Evolutionary conservation across 192 early-diverging fungal species (phyloP).

Genomic region (Mortierella hygrophila): DNA sequence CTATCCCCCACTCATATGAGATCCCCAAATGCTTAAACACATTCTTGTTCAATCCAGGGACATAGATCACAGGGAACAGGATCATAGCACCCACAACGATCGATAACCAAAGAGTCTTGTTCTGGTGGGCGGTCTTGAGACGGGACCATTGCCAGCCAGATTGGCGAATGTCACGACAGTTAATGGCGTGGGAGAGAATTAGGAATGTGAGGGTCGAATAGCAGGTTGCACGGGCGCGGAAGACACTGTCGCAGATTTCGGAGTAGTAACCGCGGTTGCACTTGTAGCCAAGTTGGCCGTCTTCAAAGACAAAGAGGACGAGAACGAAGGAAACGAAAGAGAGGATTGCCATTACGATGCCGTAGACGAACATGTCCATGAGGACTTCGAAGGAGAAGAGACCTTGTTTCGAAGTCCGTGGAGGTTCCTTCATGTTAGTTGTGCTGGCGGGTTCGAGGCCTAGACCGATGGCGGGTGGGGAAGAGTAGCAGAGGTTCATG

Average conservation of each 20-base stretch:
- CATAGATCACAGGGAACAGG: conserved; percentile 35
- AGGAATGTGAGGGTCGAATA: conserved; percentile 80
- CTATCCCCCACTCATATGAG: conserved; percentile 46
- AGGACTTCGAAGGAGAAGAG: conserved; percentile 78
- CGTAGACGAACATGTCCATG: conserved; percentile 78
- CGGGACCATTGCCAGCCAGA: conserved; percentile 64
- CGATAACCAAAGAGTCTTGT: conserved; percentile 63
- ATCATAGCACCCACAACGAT: conserved; percentile 65
- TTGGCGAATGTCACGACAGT: conserved; percentile 77
- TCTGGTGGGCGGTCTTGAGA: conserved; percentile 27
- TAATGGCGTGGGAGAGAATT: conserved; percentile 82
- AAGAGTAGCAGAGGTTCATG: conserved; percentile 81
- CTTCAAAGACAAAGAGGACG: conserved; percentile 72
- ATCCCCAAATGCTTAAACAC: conserved; percentile 50
- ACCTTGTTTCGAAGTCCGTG: conserved; percentile 70
- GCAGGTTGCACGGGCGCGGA: conserved; percentile 77
- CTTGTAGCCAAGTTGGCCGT: conserved; percentile 67
- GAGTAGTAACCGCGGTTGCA: conserved; percentile 60
- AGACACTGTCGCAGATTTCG: conserved; percentile 69
- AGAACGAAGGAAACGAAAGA: conserved; percentile 74
- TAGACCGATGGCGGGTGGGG: conserved; percentile 83
- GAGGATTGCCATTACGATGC: conserved; percentile 72
- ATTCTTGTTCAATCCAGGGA: conserved; percentile 50
- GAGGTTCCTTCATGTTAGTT: conserved; percentile 81
- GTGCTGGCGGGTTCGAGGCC: conserved; percentile 75